phyloP scores from a whole-genome alignment of 768 basidiomycete genomes.

The Lactarius deliciosus region DNA sequence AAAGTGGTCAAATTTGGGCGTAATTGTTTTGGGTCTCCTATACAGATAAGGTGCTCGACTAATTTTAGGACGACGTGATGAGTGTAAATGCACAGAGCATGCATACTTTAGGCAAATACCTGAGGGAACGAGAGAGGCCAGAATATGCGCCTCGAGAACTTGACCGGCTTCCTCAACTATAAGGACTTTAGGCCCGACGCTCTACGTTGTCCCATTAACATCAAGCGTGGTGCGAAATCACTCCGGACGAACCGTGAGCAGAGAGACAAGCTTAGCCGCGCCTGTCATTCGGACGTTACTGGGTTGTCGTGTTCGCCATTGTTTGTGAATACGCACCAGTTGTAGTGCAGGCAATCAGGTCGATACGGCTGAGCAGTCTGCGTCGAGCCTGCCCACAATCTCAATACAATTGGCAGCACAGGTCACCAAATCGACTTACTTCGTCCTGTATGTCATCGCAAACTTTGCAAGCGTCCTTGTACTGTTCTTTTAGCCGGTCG shows the following conservation, averaged over 20 bases:
- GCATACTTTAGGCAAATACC: constrained; percentile 7
- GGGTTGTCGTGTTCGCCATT: too few species aligned
- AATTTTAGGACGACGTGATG: not conserved
- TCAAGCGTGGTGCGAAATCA: too few species aligned
- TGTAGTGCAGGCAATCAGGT: constrained; percentile 77
- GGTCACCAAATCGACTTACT: constrained; percentile 39
- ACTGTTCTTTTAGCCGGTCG: constrained; percentile 39
- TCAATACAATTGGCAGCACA: not conserved
- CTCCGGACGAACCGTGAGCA: constrained; percentile 51
- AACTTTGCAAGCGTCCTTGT: constrained; percentile 41
- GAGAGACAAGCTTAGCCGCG: constrained; percentile 61
- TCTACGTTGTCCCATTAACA: constrained; percentile 39
- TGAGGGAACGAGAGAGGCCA: constrained; percentile 58
- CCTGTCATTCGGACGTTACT: constrained; percentile 47
- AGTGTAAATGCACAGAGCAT: not conserved
- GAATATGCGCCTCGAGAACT: constrained; percentile 74
- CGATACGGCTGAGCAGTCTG: constrained; percentile 49
- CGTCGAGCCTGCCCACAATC: constrained; percentile 48
- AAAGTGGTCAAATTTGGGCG: constrained; percentile 67
- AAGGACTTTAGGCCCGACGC: constrained; percentile 57
- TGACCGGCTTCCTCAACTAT: constrained; percentile 83
- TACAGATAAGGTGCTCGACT: constrained; percentile 71
- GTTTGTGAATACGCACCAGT: too few species aligned
- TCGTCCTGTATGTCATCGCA: constrained; percentile 50
- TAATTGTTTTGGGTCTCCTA: constrained; percentile 79